Evolutionary conservation across 352 stramenopile species (phyloP).

Genomic region (Globisporangium ultimum): DNA sequence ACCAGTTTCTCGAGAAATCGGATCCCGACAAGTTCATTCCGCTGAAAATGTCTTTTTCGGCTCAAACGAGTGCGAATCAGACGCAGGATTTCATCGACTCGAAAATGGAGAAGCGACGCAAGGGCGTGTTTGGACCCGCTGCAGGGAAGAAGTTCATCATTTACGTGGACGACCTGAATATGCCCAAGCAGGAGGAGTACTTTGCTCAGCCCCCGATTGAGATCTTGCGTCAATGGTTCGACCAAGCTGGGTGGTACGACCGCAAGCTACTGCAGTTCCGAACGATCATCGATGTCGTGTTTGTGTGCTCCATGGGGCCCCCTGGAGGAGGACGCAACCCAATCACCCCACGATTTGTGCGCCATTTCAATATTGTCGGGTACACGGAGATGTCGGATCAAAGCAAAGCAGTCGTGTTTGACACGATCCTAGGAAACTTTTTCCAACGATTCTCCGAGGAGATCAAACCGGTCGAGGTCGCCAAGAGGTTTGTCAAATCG

Average conservation of each 20-base stretch:
- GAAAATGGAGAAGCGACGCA: slow-evolving; percentile 93
- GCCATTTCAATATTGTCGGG: slow-evolving; percentile 85
- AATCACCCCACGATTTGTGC: slow-evolving; percentile 76
- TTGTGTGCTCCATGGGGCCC: slow-evolving; percentile 81
- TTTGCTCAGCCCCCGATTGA: slow-evolving; percentile 95
- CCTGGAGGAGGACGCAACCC: slow-evolving; percentile 75
- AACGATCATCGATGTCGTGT: slow-evolving; percentile 89
- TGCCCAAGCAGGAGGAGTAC: slow-evolving; percentile 93
- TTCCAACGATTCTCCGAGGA: slow-evolving; percentile 68
- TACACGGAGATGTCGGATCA: slow-evolving; percentile 84
- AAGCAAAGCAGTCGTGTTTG: slow-evolving; percentile 81
- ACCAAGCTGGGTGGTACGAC: slow-evolving; percentile 95
- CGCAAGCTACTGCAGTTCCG: slow-evolving; percentile 90
- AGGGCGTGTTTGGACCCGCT: slow-evolving; percentile 90
- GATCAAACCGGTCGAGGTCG: slow-evolving; percentile 50
- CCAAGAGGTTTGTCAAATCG: slow-evolving; percentile 58
- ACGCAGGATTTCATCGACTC: slow-evolving; percentile 93
- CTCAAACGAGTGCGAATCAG: slow-evolving; percentile 91
- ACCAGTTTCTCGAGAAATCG: slow-evolving; percentile 86
- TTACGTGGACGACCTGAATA: slow-evolving; percentile 95
- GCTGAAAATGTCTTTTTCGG: slow-evolving; percentile 90
- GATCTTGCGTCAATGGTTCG: slow-evolving; percentile 93
- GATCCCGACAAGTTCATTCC: slow-evolving; percentile 90
- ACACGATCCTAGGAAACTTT: slow-evolving; percentile 76
- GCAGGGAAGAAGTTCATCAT: slow-evolving; percentile 91